phyloP scores from a whole-genome alignment of 1,284 basidiomycete genomes.

The Puccinia polysora region DNA sequence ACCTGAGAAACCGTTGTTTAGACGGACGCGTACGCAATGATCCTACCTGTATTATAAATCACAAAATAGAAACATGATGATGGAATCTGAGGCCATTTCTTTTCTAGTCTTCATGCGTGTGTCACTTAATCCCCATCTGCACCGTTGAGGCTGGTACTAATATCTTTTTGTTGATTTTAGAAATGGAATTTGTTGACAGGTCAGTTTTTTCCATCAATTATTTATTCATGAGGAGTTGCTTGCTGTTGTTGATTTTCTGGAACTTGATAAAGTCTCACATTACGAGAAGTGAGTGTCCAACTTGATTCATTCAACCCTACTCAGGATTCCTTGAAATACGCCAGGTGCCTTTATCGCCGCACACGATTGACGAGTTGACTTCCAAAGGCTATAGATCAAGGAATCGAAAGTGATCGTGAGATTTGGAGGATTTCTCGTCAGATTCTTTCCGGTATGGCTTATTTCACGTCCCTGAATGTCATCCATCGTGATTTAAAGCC shows the following conservation, averaged over 20 bases:
- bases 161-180: neutral
- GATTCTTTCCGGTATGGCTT: constrained; percentile 83
- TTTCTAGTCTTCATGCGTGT: constrained; percentile 38
- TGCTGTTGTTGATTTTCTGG: neutral
- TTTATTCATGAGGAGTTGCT: neutral
- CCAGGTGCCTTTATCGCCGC: neutral
- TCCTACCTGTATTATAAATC: neutral
- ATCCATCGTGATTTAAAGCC: constrained; percentile 90
- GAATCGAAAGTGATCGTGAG: constrained; percentile 68
- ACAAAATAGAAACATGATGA: neutral
- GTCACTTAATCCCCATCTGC: neutral
- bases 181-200: constrained; percentile 43
- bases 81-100: too few species aligned
- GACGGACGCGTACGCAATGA: constrained; percentile 28
- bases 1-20: constrained; percentile 1
- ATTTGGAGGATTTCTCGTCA: constrained; percentile 86
- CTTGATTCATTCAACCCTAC: neutral
- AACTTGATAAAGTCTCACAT: constrained; percentile 29
- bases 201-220: neutral
- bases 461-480: constrained; percentile 82
- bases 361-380: neutral
- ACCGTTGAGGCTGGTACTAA: constrained; percentile 1
- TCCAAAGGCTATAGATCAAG: constrained; percentile 68
- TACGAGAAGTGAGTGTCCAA: constrained; percentile 29
- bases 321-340: neutral